Evolutionary conservation across 1,284 basidiomycete genomes (phyloP).

Genomic region (Leccinum subfulvum): DNA sequence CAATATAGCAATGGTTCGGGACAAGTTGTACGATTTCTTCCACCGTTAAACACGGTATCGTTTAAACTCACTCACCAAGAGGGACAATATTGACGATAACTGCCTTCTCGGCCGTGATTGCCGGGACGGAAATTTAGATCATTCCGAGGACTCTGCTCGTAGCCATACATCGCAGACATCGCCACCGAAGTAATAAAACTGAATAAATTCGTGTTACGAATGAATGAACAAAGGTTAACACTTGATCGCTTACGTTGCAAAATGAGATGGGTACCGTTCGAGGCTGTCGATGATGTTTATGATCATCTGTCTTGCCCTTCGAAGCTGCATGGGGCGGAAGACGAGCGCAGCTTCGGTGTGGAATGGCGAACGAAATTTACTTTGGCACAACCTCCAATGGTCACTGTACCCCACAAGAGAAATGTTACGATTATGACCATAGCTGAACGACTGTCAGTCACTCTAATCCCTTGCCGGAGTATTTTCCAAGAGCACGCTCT

Average conservation of each 20-base stretch:
- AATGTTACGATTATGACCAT: neutral
- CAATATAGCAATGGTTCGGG: conserved; percentile 69
- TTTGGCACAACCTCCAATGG: neutral
- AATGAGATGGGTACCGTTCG: neutral
- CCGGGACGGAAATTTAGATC: neutral
- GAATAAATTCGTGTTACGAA: neutral
- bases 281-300: neutral
- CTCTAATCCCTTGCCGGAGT: neutral
- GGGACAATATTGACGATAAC: neutral
- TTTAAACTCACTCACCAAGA: neutral
- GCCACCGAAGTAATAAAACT: neutral
- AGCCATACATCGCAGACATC: neutral
- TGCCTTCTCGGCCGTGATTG: neutral
- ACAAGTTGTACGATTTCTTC: conserved; percentile 73
- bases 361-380: conserved; percentile 21
- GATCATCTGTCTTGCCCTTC: neutral
- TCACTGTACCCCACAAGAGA: neutral
- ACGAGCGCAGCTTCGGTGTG: neutral
- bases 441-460: neutral
- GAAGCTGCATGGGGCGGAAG: neutral
- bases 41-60: neutral
- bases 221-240: neutral
- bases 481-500: conserved; percentile 70
- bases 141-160: neutral
- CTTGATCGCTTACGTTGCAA: neutral